Base-by-base conservation (phyloP, 805 yeast species). In the Schwanniomyces polymorphus region DNA sequence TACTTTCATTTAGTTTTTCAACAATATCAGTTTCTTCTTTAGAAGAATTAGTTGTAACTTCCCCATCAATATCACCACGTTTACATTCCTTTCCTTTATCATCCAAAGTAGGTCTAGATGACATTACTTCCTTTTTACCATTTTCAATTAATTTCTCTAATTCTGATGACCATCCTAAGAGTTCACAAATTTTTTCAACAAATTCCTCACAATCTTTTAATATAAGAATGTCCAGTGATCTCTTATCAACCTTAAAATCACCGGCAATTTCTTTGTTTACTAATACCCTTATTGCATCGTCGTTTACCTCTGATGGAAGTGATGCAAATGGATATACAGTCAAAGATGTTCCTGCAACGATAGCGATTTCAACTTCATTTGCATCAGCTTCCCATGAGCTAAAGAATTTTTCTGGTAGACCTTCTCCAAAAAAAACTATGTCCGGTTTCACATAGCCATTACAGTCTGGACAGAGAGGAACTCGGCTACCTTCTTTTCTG, bases 381-480 rank as follows among this genome's bases (percentile, higher is more conserved):
- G 59, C 60, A 49, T 79, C 81, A 17, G 72, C 70, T 3, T 86
- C 92, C 87, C 94, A 84, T 10, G 65, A 56, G 2, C 80, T 79
- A 64, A 87, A 91, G 58, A 91, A 88, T 46, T 72, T 68, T 1
- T 56, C 57, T 0, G 98, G 98, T 25, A 92, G 72, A 2, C 84
- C 79, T 63, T 92, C 99, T 3, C 98, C 98, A 68, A 91, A 94
- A 59, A 92, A 92, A 1, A 91, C 97, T 55, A 92, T 94, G 58
- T 88, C 92, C 0, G 98, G 99, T 60, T 92, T 92, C 25, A 94
- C 88, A 27, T 82, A 76, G 0, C 97, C 96, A 4, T 70, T 61
- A 58, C 98, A 92, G 14, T 70, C 58, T 12, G 59, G 52, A 67
- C 97, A 92, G 8, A 60, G 64, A 0, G 85, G 85, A 17, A 81